Conservation (phyloP, 148 eudicot genomes). For the Diospyros lotus region DNA sequence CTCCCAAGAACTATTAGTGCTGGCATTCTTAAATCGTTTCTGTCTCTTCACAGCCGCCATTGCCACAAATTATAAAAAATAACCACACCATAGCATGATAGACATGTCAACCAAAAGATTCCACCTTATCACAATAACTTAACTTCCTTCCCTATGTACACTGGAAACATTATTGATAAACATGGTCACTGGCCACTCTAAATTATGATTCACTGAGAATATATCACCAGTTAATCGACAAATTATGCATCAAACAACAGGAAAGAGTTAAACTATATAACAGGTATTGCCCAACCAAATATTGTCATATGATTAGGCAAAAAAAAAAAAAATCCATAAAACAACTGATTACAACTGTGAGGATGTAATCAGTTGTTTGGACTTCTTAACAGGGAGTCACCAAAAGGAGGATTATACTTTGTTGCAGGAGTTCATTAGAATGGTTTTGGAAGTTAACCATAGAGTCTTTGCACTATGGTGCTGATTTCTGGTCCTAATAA, state of each 20-base stretch:
- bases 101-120: neutral
- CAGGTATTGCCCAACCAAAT: neutral
- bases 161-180: neutral
- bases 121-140: neutral
- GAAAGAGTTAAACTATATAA: neutral
- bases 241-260: neutral
- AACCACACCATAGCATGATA: slow-evolving; percentile 21
- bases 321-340: too few species aligned
- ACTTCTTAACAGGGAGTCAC: neutral
- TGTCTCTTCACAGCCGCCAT: slow-evolving; percentile 93
- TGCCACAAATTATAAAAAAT: slow-evolving; percentile 20
- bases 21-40: slow-evolving; percentile 42
- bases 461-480: neutral
- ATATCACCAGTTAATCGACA: neutral
- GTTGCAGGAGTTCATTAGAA: neutral
- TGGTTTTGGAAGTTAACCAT: neutral
- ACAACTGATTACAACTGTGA: neutral
- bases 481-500: neutral
- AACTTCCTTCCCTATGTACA: neutral
- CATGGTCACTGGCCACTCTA: neutral
- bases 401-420: neutral
- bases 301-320: neutral
- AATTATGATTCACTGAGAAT: neutral
- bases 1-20: slow-evolving; percentile 34
- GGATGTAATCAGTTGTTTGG: neutral